phyloP scores from a whole-genome alignment of 1,284 basidiomycete genomes.

The Pulveroboletus sp. region DNA sequence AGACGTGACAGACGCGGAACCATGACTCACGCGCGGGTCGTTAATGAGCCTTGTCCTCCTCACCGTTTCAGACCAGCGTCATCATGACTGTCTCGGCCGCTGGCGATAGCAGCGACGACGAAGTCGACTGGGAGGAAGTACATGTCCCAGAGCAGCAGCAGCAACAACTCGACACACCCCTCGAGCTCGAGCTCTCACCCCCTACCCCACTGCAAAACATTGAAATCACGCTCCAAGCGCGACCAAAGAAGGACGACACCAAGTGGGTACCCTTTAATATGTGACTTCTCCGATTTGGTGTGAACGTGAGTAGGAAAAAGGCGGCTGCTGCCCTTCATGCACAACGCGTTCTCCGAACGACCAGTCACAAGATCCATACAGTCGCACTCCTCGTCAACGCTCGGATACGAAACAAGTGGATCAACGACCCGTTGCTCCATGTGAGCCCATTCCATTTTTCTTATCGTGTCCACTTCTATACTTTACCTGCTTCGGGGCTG shows the following conservation, averaged over 20 bases:
- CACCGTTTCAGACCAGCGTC: constrained; percentile 1
- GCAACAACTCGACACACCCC: constrained; percentile 12
- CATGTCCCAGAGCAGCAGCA: constrained; percentile 34
- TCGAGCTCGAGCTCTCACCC: constrained; percentile 29
- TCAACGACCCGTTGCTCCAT: constrained; percentile 83
- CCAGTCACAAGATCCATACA: constrained; percentile 87
- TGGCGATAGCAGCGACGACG: constrained; percentile 40
- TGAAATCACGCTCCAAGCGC: constrained; percentile 60
- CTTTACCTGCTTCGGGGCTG: constrained; percentile 17
- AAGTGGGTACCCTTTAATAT: constrained; percentile 28
- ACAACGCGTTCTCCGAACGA: constrained; percentile 73
- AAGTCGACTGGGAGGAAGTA: constrained; percentile 49
- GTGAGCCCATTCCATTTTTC: constrained; percentile 40
- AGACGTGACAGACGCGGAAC: constrained; percentile 30
- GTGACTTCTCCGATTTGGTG: constrained; percentile 1
- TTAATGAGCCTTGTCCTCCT: constrained; percentile 10
- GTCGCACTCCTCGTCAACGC: constrained; percentile 79
- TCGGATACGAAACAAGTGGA: constrained; percentile 78
- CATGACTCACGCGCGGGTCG: constrained; percentile 11
- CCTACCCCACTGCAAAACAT: constrained; percentile 42
- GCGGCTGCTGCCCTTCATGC: constrained; percentile 46
- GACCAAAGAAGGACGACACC: constrained; percentile 41
- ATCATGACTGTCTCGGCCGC: constrained; percentile 24
- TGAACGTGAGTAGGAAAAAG: constrained; percentile 45
- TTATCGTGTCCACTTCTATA: constrained; percentile 21